phyloP scores from a whole-genome alignment of 129 eudicot genomes.

The Helianthus tuberosus region DNA sequence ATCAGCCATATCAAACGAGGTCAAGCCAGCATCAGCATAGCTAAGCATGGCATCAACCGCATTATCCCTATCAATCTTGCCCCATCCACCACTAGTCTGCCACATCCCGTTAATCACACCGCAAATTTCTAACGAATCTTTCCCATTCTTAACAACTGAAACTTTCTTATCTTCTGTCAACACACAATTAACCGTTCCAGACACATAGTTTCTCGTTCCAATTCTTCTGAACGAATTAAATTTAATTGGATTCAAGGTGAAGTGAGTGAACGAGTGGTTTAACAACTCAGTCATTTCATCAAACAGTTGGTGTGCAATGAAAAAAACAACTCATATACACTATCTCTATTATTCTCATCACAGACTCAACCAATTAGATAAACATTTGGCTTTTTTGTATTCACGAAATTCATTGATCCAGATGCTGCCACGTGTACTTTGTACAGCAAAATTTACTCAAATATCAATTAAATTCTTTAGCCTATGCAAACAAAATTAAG shows the following conservation, averaged over 20 bases:
- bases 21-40: slow-evolving; percentile 72
- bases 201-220: slow-evolving; percentile 19
- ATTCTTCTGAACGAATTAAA: slow-evolving; percentile 15
- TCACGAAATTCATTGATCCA: slow-evolving; percentile 20
- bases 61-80: slow-evolving; percentile 55
- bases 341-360: not conserved
- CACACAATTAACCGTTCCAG: slow-evolving; percentile 41
- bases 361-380: slow-evolving; percentile 14
- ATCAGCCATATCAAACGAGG: slow-evolving; percentile 80
- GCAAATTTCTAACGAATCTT: slow-evolving; percentile 67
- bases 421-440: slow-evolving; percentile 43
- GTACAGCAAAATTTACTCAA: slow-evolving; percentile 6
- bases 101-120: slow-evolving; percentile 83
- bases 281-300: slow-evolving; percentile 46
- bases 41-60: slow-evolving; percentile 72
- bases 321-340: not conserved
- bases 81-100: slow-evolving; percentile 93
- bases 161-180: slow-evolving; percentile 46
- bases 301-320: not conserved
- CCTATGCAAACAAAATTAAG: not conserved
- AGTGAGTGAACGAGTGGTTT: slow-evolving; percentile 37
- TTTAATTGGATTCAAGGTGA: slow-evolving; percentile 35
- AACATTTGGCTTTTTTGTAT: slow-evolving; percentile 15
- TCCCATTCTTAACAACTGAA: slow-evolving; percentile 66
- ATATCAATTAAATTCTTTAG: not conserved